Evolutionary conservation across 495 filamentous ascomycete species (phyloP), one percentile per base, ranked within the genome.

Genomic region (Xylaria acuta): DNA sequence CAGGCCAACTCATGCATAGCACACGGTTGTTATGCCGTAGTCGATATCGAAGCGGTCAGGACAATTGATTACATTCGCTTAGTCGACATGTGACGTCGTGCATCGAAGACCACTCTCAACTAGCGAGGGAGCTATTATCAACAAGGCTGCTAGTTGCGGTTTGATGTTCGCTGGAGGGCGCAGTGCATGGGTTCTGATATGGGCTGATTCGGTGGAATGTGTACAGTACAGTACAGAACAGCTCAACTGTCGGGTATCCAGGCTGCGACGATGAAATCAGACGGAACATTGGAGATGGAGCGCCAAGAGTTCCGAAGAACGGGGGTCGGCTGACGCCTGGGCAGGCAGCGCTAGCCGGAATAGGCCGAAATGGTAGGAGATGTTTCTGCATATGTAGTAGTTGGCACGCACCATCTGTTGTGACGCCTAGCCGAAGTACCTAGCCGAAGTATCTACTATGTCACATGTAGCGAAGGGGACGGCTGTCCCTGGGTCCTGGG

Each of bases 11-110:
- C 30, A 54, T 34, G 47, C 30, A 67, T 67, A 67, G 14, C 20
- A 41, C 45, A 36, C n/a, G 34, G 47, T 43, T 67, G n/a, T 56
- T 67, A 67, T 43, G 65, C 56, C 65, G 65, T 30, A 67, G 20
- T 56, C 65, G 25, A 41, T 40, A 56, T 30, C 34, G 65, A 22
- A 41, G 65, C 65, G 65, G 65, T 56, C 65, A 54, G 32, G n/a
- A 36, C 58, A 18, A 60, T 60, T 36, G 8, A 54, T 34, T 30
- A 41, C 65, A 53, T 54, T 53, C 64, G 64, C 30, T 41, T 40
- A 67, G 65, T 40, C 25, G 41, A 53, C 30, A 53, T n/a, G n/a
- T 3, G 30, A 43, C 49, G 32, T 56, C 34, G n/a, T 66, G 32
- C 18, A 5, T 2, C 2, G 45, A n/a, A 22, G 22, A 3, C n/a